A percentile compares a stretch with the other conserved stretches of the same genome.
Evolutionary conservation across 768 basidiomycete species (phyloP).

Genomic region (Hemileccinum rubropunctum): DNA sequence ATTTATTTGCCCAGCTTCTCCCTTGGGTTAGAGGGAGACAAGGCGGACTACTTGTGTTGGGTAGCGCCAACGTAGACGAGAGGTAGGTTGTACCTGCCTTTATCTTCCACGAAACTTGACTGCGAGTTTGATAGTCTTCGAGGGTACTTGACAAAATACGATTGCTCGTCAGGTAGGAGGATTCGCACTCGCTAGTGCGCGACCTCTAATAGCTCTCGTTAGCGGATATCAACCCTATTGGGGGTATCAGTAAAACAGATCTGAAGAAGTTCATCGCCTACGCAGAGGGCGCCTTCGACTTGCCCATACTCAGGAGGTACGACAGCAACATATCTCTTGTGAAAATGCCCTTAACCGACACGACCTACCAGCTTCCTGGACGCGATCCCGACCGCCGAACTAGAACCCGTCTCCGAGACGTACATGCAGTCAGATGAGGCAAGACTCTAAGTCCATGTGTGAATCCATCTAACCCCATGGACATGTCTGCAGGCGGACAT

Average conservation of each 20-base stretch:
- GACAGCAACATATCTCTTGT: conserved; percentile 7
- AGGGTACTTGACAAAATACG: conserved; percentile 97
- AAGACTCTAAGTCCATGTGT: conserved; percentile 8
- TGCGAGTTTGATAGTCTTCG: conserved; percentile 57
- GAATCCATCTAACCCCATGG: background rate
- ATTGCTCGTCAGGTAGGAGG: conserved; percentile 79
- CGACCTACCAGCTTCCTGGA: conserved; percentile 67
- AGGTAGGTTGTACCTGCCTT: conserved; percentile 47
- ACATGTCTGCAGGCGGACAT: conserved; percentile 71
- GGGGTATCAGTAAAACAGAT: conserved; percentile 96
- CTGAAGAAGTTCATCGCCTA: conserved; percentile 93
- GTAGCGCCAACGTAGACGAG: conserved; percentile 98
- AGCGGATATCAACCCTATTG: conserved; percentile 99
- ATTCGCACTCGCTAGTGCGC: background rate
- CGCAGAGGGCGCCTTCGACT: conserved; percentile 71
- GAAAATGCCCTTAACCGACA: background rate
- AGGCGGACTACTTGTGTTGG: conserved; percentile 92
- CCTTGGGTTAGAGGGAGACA: conserved; percentile 85
- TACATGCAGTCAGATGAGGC: conserved; percentile 98
- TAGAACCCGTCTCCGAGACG: conserved; percentile 91
- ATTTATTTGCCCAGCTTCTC: conserved; percentile 91
- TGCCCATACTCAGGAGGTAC: conserved; percentile 81
- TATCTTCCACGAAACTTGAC: background rate
- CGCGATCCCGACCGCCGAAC: conserved; percentile 92
- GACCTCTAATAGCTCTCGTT: background rate